These are phyloP conservation scores for Naganishia vaughanmartiniae DNA, from an alignment of 768 basidiomycete genomes.

Conservation along the genomic window DNA sequence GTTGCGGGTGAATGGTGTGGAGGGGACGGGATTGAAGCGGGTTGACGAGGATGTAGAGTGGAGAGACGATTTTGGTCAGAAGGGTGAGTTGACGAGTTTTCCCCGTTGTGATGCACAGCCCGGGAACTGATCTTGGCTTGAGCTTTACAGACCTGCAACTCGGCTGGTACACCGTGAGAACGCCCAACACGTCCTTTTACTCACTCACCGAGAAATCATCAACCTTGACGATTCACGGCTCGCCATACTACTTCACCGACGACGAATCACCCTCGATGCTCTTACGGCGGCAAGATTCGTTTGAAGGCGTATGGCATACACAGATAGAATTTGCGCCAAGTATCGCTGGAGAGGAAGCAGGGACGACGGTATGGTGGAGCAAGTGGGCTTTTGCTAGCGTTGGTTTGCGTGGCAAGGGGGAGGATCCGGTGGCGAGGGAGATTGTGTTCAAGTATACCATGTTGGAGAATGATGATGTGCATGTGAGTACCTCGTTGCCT, in stretches of 20 bases:
- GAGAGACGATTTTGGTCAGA: constrained; percentile 17
- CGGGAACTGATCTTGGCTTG: not conserved
- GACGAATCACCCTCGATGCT: constrained; percentile 33
- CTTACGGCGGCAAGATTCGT: constrained; percentile 33
- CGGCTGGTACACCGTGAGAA: constrained; percentile 39
- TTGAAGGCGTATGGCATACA: constrained; percentile 27
- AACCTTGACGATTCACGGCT: constrained; percentile 30
- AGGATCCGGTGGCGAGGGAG: constrained; percentile 8
- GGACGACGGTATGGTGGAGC: constrained; percentile 31
- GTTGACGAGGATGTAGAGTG: not conserved
- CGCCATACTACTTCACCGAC: constrained; percentile 25
- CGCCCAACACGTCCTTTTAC: constrained; percentile 31
- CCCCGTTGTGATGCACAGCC: not conserved
- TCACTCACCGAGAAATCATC: constrained; percentile 27
- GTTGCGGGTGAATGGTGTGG: constrained; percentile 18
- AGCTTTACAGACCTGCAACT: not conserved
- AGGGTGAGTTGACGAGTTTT: not conserved
- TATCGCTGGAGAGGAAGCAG: constrained; percentile 32
- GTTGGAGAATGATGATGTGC: constrained; percentile 22
- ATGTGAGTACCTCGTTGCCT: not conserved
- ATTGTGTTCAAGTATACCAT: constrained; percentile 23
- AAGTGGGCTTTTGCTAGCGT: constrained; percentile 31
- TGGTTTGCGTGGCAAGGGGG: constrained; percentile 27
- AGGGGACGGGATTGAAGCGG: not conserved
- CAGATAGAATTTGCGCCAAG: constrained; percentile 24